A percentile compares a stretch with the other conserved stretches of the same genome.
Conservation (phyloP, 2,329 filamentous ascomycete genomes). For the Scytalidium sp. region DNA sequence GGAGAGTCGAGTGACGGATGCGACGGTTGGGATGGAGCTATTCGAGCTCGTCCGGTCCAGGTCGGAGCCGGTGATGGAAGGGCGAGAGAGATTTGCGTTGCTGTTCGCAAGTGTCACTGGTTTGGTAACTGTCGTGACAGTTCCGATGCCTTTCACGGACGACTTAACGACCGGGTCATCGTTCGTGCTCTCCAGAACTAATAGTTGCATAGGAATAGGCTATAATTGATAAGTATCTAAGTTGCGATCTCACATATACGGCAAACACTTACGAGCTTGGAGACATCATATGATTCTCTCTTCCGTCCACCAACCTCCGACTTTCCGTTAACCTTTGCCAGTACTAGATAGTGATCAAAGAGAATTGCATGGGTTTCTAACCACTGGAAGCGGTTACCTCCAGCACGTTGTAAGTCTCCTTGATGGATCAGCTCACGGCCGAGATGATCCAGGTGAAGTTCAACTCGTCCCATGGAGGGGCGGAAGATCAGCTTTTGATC, state of each 20-base stretch:
- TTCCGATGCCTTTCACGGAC: conserved; percentile 51
- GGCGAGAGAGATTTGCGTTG: conserved; percentile 46
- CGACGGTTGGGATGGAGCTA: conserved; percentile 57
- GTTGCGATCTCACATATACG: not conserved
- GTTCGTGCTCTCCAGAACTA: conserved; percentile 88
- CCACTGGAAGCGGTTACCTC: conserved; percentile 86
- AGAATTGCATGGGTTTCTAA: conserved; percentile 90
- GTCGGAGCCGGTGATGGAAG: conserved; percentile 30
- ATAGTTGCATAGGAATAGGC: conserved; percentile 94
- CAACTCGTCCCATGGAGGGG: conserved; percentile 81
- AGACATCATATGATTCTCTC: conserved; percentile 86
- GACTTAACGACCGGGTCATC: conserved; percentile 88
- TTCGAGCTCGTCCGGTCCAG: conserved; percentile 68
- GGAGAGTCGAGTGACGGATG: conserved; percentile 41
- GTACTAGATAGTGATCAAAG: conserved; percentile 94
- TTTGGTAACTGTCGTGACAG: conserved; percentile 58
- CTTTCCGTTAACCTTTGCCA: conserved; percentile 74
- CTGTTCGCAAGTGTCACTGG: conserved; percentile 61
- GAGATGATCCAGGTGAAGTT: conserved; percentile 89
- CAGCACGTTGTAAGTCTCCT: conserved; percentile 85
- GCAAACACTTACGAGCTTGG: conserved; percentile 65
- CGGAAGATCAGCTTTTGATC: conserved; percentile 79
- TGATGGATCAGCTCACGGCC: conserved; percentile 85
- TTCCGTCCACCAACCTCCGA: conserved; percentile 71
- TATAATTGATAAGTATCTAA: conserved; percentile 48